Percentiles rank a stretch among this genome's conserved stretches.
These are phyloP conservation scores for Neurospora sublineolata DNA, from an alignment of 495 filamentous ascomycete genomes.

Conservation along the genomic window DNA sequence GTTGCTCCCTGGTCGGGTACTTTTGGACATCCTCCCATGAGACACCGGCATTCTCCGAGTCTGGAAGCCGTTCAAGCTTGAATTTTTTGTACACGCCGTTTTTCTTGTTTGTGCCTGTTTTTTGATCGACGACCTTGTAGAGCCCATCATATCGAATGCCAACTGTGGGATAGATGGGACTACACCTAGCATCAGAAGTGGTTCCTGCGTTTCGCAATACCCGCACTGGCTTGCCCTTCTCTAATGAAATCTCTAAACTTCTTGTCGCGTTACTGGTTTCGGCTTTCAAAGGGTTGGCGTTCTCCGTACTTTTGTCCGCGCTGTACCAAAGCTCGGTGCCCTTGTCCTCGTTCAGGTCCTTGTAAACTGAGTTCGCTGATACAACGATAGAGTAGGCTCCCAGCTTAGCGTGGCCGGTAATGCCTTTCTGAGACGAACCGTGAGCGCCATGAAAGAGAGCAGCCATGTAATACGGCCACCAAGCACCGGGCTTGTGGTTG, in stretches of 20 bases:
- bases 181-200: constrained; percentile 2
- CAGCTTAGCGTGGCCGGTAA: constrained; percentile 22
- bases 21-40: neutral
- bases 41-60: constrained; percentile 12
- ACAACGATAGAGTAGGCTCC: constrained; percentile 39
- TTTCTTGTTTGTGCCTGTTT: constrained; percentile 3
- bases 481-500: constrained; percentile 30
- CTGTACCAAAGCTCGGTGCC: constrained; percentile 37
- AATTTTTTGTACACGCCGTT: constrained; percentile 32
- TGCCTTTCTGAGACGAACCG: constrained; percentile 32
- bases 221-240: constrained; percentile 25
- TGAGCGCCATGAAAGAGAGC: constrained; percentile 42
- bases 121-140: constrained; percentile 27
- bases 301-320: constrained; percentile 25
- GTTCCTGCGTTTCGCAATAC: constrained; percentile 31
- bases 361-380: constrained; percentile 29
- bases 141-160: constrained; percentile 45
- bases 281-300: constrained; percentile 11
- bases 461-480: constrained; percentile 39
- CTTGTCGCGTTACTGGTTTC: constrained; percentile 21
- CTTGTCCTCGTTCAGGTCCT: constrained; percentile 31
- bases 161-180: constrained; percentile 14
- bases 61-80: constrained; percentile 21
- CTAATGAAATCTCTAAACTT: constrained; percentile 23
- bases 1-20: neutral